Evolutionary conservation across 2,329 filamentous ascomycete species (phyloP).

Genomic region (Fusarium transvaalense): DNA sequence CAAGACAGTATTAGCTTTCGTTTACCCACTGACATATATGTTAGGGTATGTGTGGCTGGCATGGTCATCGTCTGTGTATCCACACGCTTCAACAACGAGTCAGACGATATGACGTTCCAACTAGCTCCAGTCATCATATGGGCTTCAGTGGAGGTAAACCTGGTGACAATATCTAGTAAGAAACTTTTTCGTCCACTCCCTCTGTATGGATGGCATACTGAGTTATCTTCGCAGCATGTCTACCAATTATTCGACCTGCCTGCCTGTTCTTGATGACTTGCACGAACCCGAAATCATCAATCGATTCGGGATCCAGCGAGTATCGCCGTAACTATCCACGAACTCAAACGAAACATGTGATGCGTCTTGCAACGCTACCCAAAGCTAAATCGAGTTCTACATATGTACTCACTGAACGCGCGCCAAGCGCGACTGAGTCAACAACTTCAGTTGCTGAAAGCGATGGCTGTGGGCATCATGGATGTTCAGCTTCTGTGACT

Average conservation of each 20-base stretch:
- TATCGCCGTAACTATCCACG: slow-evolving; percentile 20
- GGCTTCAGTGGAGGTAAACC: slow-evolving; percentile 44
- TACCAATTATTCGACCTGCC: slow-evolving; percentile 41
- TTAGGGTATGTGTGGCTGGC: slow-evolving; percentile 39
- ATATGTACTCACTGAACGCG: slow-evolving; percentile 30
- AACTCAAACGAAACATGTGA: slow-evolving; percentile 31
- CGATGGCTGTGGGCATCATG: slow-evolving; percentile 8
- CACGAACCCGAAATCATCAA: slow-evolving; percentile 1
- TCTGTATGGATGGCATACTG: not conserved
- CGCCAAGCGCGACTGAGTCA: slow-evolving; percentile 9
- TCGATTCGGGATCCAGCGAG: slow-evolving; percentile 13
- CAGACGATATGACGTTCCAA: slow-evolving; percentile 40
- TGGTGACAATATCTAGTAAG: slow-evolving; percentile 42
- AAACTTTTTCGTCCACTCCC: accelerated
- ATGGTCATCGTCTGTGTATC: slow-evolving; percentile 37
- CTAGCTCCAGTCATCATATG: slow-evolving; percentile 37
- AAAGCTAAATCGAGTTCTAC: slow-evolving; percentile 39
- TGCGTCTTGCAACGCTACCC: slow-evolving; percentile 24
- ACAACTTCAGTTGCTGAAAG: slow-evolving; percentile 28
- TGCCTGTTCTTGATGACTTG: slow-evolving; percentile 35
- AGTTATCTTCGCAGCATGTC: slow-evolving; percentile 27
- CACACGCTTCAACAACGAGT: slow-evolving; percentile 27
- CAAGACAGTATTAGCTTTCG: accelerated
- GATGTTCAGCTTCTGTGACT: slow-evolving; percentile 17
- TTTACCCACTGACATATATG: not conserved